A percentile compares a stretch with the other conserved stretches of the same genome.
These are phyloP conservation scores for Sporothrix luriei DNA, from an alignment of 2,329 filamentous ascomycete species.

Conservation along the genomic window DNA sequence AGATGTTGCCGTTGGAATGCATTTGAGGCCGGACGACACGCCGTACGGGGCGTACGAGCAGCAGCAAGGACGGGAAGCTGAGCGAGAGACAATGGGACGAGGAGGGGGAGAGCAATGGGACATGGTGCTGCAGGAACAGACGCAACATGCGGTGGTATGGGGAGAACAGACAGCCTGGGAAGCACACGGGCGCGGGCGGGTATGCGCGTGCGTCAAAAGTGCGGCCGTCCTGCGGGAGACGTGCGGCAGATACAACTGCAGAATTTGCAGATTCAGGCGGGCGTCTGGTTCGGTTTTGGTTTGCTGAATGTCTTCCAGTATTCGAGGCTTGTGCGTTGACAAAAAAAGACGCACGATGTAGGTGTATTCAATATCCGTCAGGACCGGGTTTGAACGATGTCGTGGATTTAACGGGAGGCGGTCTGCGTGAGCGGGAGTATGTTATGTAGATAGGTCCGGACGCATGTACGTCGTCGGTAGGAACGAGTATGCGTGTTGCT, in stretches of 20 bases:
- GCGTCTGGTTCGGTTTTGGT: neutral
- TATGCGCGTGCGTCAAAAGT: conserved; percentile 19
- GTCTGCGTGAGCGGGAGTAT: conserved; percentile 27
- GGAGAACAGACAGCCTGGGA: conserved; percentile 16
- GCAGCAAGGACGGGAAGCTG: neutral
- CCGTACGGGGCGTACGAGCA: neutral
- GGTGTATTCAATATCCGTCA: neutral
- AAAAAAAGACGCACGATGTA: neutral
- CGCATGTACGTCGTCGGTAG: neutral
- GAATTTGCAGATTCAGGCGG: neutral
- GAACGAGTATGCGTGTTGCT: conserved; percentile 21
- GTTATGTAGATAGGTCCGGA: conserved; percentile 15
- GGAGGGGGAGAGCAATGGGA: neutral
- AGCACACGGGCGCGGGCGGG: conserved; percentile 12
- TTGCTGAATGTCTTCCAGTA: conserved; percentile 3
- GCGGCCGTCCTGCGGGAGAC: conserved; percentile 9
- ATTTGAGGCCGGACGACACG: neutral
- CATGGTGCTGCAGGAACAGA: conserved; percentile 15
- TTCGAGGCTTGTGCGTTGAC: neutral
- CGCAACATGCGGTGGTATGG: neutral
- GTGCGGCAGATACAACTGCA: conserved; percentile 6
- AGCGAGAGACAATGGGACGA: neutral
- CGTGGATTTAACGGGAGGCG: conserved; percentile 21
- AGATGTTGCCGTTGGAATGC: conserved; percentile 2
- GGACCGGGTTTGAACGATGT: neutral